Evolutionary conservation across 2,329 filamentous ascomycete genomes (phyloP).

Genomic region (Thyridium curvatum): DNA sequence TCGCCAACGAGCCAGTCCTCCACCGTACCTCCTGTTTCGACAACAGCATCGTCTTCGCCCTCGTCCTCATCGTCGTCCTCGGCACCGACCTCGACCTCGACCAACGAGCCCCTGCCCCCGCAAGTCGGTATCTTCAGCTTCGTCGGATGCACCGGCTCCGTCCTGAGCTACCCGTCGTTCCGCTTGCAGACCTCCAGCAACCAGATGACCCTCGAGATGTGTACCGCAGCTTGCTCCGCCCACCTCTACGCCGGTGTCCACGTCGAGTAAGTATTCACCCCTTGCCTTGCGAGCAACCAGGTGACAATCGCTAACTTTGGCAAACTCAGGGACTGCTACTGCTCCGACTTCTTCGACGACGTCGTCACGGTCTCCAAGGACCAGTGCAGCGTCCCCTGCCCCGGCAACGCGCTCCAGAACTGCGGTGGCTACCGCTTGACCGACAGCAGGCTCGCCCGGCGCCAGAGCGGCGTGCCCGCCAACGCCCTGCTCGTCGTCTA

Average conservation of each 20-base stretch:
- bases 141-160: not conserved
- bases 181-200: not conserved
- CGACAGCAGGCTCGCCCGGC: not conserved
- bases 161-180: not conserved
- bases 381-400: conserved; percentile 1
- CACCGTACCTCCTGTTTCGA: too few species aligned
- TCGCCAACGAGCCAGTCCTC: too few species aligned
- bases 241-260: not conserved
- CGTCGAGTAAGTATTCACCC: not conserved
- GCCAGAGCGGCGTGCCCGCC: too few species aligned
- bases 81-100: too few species aligned
- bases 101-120: not conserved
- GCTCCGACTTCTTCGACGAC: not conserved
- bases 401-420: not conserved
- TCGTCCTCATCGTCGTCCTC: too few species aligned
- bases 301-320: not conserved
- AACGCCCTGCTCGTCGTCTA: too few species aligned
- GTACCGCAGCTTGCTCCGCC: not conserved
- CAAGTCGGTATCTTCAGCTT: not conserved
- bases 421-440: not conserved
- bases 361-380: not conserved
- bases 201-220: not conserved
- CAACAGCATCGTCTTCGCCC: too few species aligned
- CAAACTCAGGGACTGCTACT: conserved; percentile 1
- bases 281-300: too few species aligned